Evolutionary conservation across 2,329 filamentous ascomycete genomes (phyloP).

Genomic region (Aspergillus sp.): DNA sequence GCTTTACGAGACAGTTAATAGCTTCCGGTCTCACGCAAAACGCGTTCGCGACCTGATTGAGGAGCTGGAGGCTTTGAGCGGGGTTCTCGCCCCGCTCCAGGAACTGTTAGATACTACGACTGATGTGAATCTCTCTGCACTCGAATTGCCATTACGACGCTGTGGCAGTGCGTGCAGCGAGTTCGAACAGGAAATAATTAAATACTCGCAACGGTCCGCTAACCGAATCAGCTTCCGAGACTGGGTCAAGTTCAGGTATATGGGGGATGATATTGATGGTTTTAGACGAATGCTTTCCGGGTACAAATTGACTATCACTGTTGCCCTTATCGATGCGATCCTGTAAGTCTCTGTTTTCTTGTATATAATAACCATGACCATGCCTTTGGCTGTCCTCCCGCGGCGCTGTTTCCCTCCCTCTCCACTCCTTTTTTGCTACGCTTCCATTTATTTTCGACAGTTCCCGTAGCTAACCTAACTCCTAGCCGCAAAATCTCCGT

Average conservation of each 20-base stretch:
- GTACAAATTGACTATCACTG: slow-evolving; percentile 40
- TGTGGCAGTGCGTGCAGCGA: slow-evolving; percentile 41
- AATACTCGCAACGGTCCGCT: slow-evolving; percentile 30
- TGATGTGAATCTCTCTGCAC: slow-evolving; percentile 23
- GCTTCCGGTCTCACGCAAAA: slow-evolving; percentile 34
- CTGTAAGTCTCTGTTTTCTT: slow-evolving; percentile 30
- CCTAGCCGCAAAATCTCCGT: slow-evolving; percentile 27
- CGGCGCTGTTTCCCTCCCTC: slow-evolving; percentile 1
- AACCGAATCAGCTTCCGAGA: slow-evolving; percentile 40
- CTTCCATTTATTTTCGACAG: too few species aligned
- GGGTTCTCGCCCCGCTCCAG: slow-evolving; percentile 30
- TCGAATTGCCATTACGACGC: slow-evolving; percentile 36
- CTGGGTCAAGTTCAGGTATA: slow-evolving; percentile 42
- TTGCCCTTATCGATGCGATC: slow-evolving; percentile 37
- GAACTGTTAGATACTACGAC: slow-evolving; percentile 23
- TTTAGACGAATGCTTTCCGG: slow-evolving; percentile 37
- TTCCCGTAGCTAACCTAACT: too few species aligned
- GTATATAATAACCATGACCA: too few species aligned
- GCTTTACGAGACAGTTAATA: slow-evolving; percentile 35
- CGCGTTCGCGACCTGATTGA: slow-evolving; percentile 36
- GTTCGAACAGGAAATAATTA: slow-evolving; percentile 35
- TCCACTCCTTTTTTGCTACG: slow-evolving; percentile 3
- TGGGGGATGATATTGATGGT: slow-evolving; percentile 40
- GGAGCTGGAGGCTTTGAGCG: slow-evolving; percentile 36
- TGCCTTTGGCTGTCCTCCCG: too few species aligned